Base-by-base conservation (phyloP, 2,329 filamentous ascomycete species). In the Sporothrix brasiliensis region DNA sequence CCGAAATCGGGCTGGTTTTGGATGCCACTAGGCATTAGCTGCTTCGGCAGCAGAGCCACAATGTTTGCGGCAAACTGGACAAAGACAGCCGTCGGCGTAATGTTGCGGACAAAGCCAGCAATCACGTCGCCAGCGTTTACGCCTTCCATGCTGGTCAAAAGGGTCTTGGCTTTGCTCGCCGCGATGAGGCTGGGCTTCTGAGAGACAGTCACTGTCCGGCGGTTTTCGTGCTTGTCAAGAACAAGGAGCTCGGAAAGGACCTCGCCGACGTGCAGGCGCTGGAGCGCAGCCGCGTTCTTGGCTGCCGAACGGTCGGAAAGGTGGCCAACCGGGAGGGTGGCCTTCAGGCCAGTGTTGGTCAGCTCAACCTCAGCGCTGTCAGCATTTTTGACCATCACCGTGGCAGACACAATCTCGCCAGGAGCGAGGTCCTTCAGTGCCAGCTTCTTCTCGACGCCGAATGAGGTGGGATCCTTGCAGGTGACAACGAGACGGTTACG, bases 381-480 rank as follows among this genome's bases (percentile, higher is more conserved):
- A 71, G 89, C 88, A 0, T 91, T 90, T 80, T 94, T 94, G 77
- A 93, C 91, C n/a, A 89, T 89, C 4, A 94, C 92, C 63, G 88
- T 92, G 65, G 90, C 95, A 47, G 89, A 88, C 13, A 97, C 91
- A 54, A 94, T 77, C 68, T 90, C 85, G 49, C 94, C 94, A 53
- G 92, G 82, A 72, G 89, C 85, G 27, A 98, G 83, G 53, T 87
- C 87, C 76, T 91, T 89, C 75, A 97, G 88, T 0, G 91, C 91
- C 71, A 88, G 87, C 77, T 95, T 92, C 76, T 92, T 91, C 52
- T 92, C 89, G 24, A 88, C 76, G 11, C 91, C 91, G 76, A 95
- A 92, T 0, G 88, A 88, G 34, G 89, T 88, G 10, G 92, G 92
- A 75, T 97, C 93, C 80, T 97, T 97, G 85, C 95, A 99, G 24